phyloP scores from a whole-genome alignment of 2,329 filamentous ascomycete genomes.

The Aspergillus quadrilineatus region DNA sequence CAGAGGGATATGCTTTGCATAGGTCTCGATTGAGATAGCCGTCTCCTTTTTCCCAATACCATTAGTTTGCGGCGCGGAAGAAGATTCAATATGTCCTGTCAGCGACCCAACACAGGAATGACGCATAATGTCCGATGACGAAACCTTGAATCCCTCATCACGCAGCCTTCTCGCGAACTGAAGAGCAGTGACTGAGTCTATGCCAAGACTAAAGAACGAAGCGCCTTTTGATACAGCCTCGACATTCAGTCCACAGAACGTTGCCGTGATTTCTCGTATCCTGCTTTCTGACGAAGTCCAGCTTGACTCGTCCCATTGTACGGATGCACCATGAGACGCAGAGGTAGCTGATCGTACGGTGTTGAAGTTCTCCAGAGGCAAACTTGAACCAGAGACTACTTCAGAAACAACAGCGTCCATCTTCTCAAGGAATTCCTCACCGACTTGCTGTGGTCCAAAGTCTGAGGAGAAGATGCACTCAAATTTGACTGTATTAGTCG shows the following conservation, averaged over 20 bases:
- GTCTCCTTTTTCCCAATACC: background rate
- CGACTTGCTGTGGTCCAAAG: slow-evolving; percentile 25
- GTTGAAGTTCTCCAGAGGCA: slow-evolving; percentile 26
- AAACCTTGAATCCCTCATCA: slow-evolving; percentile 26
- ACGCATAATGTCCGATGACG: slow-evolving; percentile 38
- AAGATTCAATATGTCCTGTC: slow-evolving; percentile 19
- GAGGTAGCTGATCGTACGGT: slow-evolving; percentile 12
- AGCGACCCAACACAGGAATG: slow-evolving; percentile 32
- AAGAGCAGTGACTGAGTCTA: slow-evolving; percentile 36
- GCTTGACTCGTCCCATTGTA: slow-evolving; percentile 20
- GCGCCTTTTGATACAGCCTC: slow-evolving; percentile 28
- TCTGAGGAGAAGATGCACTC: slow-evolving; percentile 27
- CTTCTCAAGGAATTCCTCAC: slow-evolving; percentile 31
- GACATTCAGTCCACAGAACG: slow-evolving; percentile 25
- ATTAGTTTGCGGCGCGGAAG: slow-evolving; percentile 6
- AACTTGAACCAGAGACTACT: slow-evolving; percentile 25
- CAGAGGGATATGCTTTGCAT: slow-evolving; percentile 18
- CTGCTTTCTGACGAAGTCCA: slow-evolving; percentile 26
- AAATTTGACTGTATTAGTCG: slow-evolving; percentile 23
- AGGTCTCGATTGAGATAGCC: slow-evolving; percentile 8
- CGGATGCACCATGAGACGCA: background rate
- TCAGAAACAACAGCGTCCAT: slow-evolving; percentile 32
- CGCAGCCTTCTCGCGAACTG: slow-evolving; percentile 34
- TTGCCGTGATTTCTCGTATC: slow-evolving; percentile 24
- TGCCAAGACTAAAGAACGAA: slow-evolving; percentile 34